Evolutionary conservation across 179 eudicot genomes (phyloP), one percentile per base, ranked within the genome.

Genomic region (Beta corolliflora): DNA sequence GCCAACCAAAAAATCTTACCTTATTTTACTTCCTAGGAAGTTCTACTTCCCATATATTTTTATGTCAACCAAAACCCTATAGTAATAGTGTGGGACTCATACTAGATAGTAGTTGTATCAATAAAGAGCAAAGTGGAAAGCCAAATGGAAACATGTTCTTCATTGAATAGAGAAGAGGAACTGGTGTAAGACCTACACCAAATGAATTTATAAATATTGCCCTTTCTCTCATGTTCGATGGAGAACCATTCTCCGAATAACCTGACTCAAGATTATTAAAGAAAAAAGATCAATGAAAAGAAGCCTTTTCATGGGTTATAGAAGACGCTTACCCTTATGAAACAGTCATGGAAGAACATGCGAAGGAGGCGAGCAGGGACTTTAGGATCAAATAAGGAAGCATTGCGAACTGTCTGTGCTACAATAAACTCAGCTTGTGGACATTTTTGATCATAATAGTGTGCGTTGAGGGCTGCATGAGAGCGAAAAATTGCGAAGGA

Each of bases 271-370:
- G 11, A n/a, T 36, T 0, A 36, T 36, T 36, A 36, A 3, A 36
- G 1, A 23, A 1, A n/a, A 6, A n/a, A n/a, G 29, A n/a, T 60
- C 6, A 23, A 60, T 19, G 29, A n/a, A 60, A 1, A n/a, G 5
- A n/a, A 16, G 64, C 60, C 18, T 56, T 54, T 56, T 16, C 9
- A 18, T 2, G 12, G 44, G 55, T 0, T 21, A 1, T 1, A 12
- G 58, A 71, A 71, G 75, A 29, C 3, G 9, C 79, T 31, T 91
- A 91, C 93, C 88, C 92, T 85, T 5, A 91, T 81, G 84, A 91
- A 91, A 71, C 97, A 91, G 50, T 91, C 97, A 74, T 92, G 97
- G 83, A 92, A 91, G 85, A 90, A 90, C 93, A 92, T 91, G 76
- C 93, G 83, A 53, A 92, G 93, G n/a, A 92, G 36, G 10, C 94